Percentiles rank a stretch among this genome's conserved stretches.
These are phyloP conservation scores for Citrus australasica DNA, from an alignment of 345 rosid species.

Conservation along the genomic window DNA sequence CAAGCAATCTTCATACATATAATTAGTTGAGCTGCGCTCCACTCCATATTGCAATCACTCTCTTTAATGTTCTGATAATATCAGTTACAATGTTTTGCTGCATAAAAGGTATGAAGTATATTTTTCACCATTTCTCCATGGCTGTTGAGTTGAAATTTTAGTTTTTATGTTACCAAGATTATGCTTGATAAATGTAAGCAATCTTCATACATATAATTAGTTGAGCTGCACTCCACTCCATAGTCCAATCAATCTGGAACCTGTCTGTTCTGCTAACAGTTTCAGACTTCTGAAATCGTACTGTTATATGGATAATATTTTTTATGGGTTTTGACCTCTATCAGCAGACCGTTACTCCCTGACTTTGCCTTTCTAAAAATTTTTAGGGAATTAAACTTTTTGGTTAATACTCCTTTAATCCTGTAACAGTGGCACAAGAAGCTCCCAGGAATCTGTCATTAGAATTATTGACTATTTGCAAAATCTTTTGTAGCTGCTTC, in stretches of 20 bases:
- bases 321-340: not conserved
- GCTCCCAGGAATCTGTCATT: not conserved
- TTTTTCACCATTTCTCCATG: not conserved
- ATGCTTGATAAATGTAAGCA: not conserved
- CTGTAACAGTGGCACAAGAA: not conserved
- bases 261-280: not conserved
- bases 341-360: not conserved
- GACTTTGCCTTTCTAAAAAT: not conserved
- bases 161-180: not conserved
- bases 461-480: not conserved
- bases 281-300: not conserved
- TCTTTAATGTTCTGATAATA: slow-evolving; percentile 46
- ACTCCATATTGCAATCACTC: not conserved
- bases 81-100: slow-evolving; percentile 83
- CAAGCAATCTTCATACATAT: not conserved
- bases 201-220: not conserved
- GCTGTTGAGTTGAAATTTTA: not conserved
- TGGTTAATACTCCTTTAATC: not conserved
- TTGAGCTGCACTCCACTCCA: not conserved
- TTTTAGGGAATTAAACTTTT: not conserved
- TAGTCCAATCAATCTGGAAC: not conserved
- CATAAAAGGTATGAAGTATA: slow-evolving; percentile 59
- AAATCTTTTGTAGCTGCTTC: not conserved
- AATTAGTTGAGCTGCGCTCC: not conserved
- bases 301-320: not conserved